Evolutionary conservation across 1,139 yeast species (phyloP).

Genomic region (Debaryomycetaceae sp.): DNA sequence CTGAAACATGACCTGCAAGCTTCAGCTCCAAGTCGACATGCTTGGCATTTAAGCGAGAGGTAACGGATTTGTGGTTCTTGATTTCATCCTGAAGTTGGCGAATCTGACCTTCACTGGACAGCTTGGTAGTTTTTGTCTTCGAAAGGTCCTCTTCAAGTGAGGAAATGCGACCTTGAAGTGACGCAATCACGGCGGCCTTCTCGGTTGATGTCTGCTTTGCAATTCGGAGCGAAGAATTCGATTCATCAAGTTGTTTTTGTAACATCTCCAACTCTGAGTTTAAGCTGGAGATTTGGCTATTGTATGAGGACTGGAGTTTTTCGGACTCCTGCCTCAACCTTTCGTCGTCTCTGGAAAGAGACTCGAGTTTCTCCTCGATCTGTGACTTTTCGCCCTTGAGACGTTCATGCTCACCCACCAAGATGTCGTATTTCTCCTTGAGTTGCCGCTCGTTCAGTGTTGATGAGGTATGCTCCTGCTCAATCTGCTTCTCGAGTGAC

Average conservation of each 20-base stretch:
- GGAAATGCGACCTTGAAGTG: constrained; percentile 2
- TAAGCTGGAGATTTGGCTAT: constrained; percentile 1
- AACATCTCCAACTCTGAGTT: constrained; percentile 1
- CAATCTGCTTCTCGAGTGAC: constrained; percentile 1
- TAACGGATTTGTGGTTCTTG: background rate
- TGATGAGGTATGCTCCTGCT: constrained; percentile 1
- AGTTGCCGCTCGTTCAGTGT: constrained; percentile 28
- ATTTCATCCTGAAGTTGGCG: constrained; percentile 5
- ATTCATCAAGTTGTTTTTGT: constrained; percentile 11
- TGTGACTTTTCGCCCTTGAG: constrained; percentile 1
- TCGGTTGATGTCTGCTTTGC: constrained; percentile 2
- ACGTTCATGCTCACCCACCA: constrained; percentile 1
- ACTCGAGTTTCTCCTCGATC: background rate
- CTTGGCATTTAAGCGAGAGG: background rate
- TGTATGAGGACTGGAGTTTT: background rate
- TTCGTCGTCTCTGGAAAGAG: no score
- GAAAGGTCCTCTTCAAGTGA: constrained; percentile 2
- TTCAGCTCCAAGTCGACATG: constrained; percentile 5
- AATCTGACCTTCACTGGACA: constrained; percentile 8
- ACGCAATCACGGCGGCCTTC: constrained; percentile 2
- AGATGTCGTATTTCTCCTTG: constrained; percentile 31
- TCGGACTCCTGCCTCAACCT: background rate
- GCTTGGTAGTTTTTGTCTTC: constrained; percentile 7
- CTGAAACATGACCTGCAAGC: constrained; percentile 6
- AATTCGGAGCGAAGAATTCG: background rate